Evolutionary conservation across 1,139 yeast genomes (phyloP).

Genomic region (Yamadazyma diospyri): DNA sequence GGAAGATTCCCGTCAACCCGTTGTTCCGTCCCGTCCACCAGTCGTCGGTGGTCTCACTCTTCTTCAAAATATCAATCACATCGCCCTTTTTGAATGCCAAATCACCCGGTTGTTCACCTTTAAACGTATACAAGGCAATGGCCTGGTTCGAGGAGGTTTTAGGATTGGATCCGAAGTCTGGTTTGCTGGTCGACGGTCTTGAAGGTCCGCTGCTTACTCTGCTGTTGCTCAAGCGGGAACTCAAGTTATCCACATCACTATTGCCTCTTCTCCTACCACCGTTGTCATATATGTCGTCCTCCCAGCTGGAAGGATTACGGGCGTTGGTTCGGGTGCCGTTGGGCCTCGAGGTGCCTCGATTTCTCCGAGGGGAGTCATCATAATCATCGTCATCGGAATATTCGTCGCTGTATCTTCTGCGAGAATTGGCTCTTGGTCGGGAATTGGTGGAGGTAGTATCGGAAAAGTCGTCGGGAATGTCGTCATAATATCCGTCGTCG

Average conservation of each 20-base stretch:
- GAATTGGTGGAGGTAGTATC: constrained; percentile 39
- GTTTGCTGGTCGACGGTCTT: constrained; percentile 48
- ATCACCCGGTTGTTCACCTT: constrained; percentile 90
- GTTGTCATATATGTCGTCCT: constrained; percentile 77
- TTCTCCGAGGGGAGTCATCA: constrained; percentile 11
- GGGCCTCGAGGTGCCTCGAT: constrained; percentile 5
- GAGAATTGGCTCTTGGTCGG: constrained; percentile 26
- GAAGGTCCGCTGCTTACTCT: constrained; percentile 26
- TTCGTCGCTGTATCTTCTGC: constrained; percentile 40
- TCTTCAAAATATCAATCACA: constrained; percentile 81
- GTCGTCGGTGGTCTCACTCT: constrained; percentile 84
- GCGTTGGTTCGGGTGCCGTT: constrained; percentile 7
- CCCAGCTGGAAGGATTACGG: constrained; percentile 47
- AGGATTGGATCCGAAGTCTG: constrained; percentile 44
- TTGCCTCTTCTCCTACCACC: constrained; percentile 29
- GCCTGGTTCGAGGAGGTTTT: constrained; percentile 67
- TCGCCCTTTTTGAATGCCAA: constrained; percentile 92
- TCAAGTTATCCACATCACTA: constrained; percentile 35
- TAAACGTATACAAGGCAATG: constrained; percentile 81
- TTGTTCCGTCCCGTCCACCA: constrained; percentile 98
- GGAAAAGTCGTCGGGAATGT: constrained; percentile 66
- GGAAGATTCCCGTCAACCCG: constrained; percentile 87
- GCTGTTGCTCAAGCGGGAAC: constrained; percentile 29
- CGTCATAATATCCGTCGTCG: constrained; percentile 62
- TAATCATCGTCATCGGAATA: constrained; percentile 33